These are phyloP conservation scores for Blastomyces parvus DNA, from an alignment of 2,329 filamentous ascomycete genomes.

Conservation along the genomic window DNA sequence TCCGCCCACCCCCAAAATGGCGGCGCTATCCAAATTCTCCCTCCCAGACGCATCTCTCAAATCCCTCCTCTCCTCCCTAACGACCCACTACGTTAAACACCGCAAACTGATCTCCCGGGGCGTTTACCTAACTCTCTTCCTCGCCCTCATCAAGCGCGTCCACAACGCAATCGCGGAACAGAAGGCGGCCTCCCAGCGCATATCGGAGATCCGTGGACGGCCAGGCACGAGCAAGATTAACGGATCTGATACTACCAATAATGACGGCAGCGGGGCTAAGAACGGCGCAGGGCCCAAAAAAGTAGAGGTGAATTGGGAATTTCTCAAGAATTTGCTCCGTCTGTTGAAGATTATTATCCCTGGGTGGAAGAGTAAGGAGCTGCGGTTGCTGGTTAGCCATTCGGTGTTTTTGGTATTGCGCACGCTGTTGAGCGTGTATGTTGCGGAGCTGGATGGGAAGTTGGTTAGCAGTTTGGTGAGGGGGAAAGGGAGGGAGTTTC, in stretches of 20 bases:
- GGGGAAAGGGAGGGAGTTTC: conserved; percentile 81
- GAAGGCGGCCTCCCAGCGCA: conserved; percentile 67
- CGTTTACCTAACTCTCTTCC: conserved; percentile 71
- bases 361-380: conserved; percentile 79
- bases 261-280: conserved; percentile 20
- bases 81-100: conserved; percentile 64
- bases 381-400: conserved; percentile 76
- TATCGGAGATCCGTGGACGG: conserved; percentile 51
- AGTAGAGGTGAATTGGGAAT: conserved; percentile 86
- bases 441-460: conserved; percentile 88
- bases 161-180: conserved; percentile 88
- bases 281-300: conserved; percentile 47
- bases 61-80: conserved; percentile 56
- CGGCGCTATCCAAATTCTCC: conserved; percentile 62
- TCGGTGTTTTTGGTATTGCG: conserved; percentile 84
- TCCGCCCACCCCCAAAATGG: conserved; percentile 44
- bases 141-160: conserved; percentile 75
- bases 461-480: conserved; percentile 87
- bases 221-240: conserved; percentile 34
- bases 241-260: conserved; percentile 12
- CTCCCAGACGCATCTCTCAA: conserved; percentile 57
- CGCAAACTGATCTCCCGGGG: conserved; percentile 73
- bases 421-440: conserved; percentile 88
- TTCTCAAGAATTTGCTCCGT: conserved; percentile 65
- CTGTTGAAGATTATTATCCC: conserved; percentile 82